Evolutionary conservation across 192 early-diverging fungal species (phyloP), one percentile per base, ranked within the genome.

Genomic region (Dissophora globulifera): DNA sequence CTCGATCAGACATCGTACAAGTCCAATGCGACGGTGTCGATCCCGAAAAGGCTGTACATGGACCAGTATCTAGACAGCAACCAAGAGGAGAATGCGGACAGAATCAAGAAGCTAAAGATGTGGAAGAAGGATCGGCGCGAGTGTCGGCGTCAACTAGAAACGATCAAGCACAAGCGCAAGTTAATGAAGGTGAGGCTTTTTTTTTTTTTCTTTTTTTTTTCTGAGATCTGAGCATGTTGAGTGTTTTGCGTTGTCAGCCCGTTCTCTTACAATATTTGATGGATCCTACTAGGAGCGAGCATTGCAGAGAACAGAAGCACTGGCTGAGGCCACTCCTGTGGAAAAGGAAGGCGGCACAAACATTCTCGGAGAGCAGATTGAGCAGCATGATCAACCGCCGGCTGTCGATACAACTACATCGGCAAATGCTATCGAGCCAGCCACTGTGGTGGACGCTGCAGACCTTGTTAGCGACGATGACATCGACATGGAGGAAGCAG

Each of bases 11-110:
- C 78, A 17, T 78, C 88, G 2, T 91, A 87, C 79, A 93, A 93
- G 62, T 85, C 87, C 12, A 86, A 91, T 78, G 87, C 90, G 38
- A 88, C 79, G n/a, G 49, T 93, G 31, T 45, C 83, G 11, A 81
- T 93, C 38, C 86, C 89, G 7, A 82, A 84, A 33, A 72, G 78
- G 2, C 71, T 93, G 20, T 92, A 82, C 50, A 70, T 93, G 45
- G 83, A 89, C 29, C 86, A 88, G 13, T 82, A 83, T 56, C 53
- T 79, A 20, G 83, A 85, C 27, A 55, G 50, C 3, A 78, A 82
- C 35, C 76, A 49, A 30, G 75, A 43, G 25, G 60, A 22, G 56
- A 78, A 40, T 46, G 22, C 7, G 25, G 50, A 11, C 60, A 62
- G 26, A 26, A 43, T 58, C 50, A 78, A 43, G 80, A 47, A 63